Evolutionary conservation across 176 grass and related monocot genomes (phyloP), one percentile per base, ranked within the genome.

Genomic region (Bothriochloa decipiens): DNA sequence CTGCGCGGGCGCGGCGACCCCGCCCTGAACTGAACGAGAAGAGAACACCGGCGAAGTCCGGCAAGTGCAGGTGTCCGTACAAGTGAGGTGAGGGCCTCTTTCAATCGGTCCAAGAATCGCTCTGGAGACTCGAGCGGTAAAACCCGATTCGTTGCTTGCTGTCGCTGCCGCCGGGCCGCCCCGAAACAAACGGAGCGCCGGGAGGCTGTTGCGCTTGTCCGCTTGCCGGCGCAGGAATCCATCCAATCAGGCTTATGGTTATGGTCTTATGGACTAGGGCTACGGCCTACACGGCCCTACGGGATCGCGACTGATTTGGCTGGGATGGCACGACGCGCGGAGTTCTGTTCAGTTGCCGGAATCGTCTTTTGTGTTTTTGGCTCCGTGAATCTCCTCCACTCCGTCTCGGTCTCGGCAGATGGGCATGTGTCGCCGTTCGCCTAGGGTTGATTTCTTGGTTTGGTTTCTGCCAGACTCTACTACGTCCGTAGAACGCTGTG

Each of bases 181-280:
- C 6, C 23, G 11, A 17, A 29, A 61, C 77, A 35, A 67, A 33
- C 65, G 78, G 64, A 37, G 29, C 17, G 26, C 20, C 12, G 6
- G 6, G 50, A 15, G 65, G 58, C 23, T 12, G 53, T 75, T 80
- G 57, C 71, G 18, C 58, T 79, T 84, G 87, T 73, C 75, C 36
- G 25, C 7, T 79, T 58, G 68, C 87, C 42, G 36, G 37, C 36
- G 67, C 62, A 17, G 58, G 80, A 77, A 88, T 87, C 78, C 1
- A 12, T 70, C 18, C 23, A 50, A 74, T 29, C 42, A 32, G n/a
- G 70, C 23, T 13, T 11, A 0, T 16, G 53, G 5, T 46, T 29
- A 8, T 29, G 60, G 76, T 17, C 15, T 46, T 29, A 8, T 29
- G 60, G 76, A 27, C 15, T 11, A n/a, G 55, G 22, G n/a, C 22